Conservation (phyloP, 1,284 basidiomycete species). For the Rhodotorula sp. region DNA sequence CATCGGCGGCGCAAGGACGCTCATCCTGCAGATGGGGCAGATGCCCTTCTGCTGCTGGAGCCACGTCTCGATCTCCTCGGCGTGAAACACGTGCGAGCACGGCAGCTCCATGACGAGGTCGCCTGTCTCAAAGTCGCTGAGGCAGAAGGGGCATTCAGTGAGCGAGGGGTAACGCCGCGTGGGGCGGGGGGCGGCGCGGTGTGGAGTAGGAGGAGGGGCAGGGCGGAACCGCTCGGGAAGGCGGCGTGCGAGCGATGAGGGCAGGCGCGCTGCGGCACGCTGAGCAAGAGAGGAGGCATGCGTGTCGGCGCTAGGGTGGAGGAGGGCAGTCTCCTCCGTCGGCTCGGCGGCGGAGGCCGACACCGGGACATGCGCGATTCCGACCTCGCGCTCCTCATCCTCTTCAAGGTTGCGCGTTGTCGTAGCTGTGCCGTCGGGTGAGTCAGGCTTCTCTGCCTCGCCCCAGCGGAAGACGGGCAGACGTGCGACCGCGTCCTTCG, state of each 20-base stretch:
- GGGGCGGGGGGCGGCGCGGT: conserved; percentile 4
- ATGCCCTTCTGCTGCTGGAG: conserved; percentile 78
- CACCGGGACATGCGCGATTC: background rate
- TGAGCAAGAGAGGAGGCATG: background rate
- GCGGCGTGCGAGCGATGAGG: background rate
- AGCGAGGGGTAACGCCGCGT: conserved; percentile 17
- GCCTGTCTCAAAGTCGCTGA: conserved; percentile 77
- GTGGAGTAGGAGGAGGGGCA: background rate
- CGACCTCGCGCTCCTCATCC: conserved; percentile 37
- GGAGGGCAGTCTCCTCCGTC: conserved; percentile 26
- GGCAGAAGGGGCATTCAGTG: conserved; percentile 82
- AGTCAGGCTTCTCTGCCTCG: conserved; percentile 63
- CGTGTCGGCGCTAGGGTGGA: background rate
- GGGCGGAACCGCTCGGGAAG: background rate
- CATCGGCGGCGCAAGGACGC: conserved; percentile 6
- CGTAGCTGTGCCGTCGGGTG: conserved; percentile 60
- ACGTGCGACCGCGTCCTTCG: conserved; percentile 69
- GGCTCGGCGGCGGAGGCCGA: background rate
- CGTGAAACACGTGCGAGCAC: conserved; percentile 84
- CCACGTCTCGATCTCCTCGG: conserved; percentile 85
- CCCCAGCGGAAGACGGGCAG: conserved; percentile 80
- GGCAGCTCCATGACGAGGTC: conserved; percentile 85
- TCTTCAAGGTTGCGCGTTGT: conserved; percentile 4
- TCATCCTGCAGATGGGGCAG: conserved; percentile 23
- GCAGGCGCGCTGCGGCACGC: conserved; percentile 10